Evolutionary conservation across 2,329 filamentous ascomycete genomes (phyloP), one percentile per base, ranked within the genome.

Genomic region (Talaromyces pinophilus): DNA sequence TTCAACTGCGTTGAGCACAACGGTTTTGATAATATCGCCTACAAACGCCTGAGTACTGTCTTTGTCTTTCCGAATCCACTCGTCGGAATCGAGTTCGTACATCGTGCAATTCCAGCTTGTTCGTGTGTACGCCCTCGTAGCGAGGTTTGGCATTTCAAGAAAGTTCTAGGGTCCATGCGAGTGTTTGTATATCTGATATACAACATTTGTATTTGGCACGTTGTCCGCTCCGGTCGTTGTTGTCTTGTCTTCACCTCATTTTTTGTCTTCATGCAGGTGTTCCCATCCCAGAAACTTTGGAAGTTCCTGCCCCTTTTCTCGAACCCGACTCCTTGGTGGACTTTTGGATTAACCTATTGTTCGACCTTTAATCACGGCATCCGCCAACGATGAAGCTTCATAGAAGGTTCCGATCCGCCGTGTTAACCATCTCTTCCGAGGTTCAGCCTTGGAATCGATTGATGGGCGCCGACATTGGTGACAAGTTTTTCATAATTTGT

Each of bases 371-470:
- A 81, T 83, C 83, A 79, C 77, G 83, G 83, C 81, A 84, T 66
- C 77, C 77, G 79, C 84, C 83, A 83, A 67, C 67, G 81, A 82
- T 79, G 81, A 76, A 76, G 80, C 84, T 82, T 81, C 77, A 65
- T 70, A 63, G 74, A 78, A 72, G 77, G 81, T 84, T 83, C 80
- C 76, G 86, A 86, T 85, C 87, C 86, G 83, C 84, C 86, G 85
- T 82, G 86, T 90, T 78, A 90, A 85, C 88, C 84, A 84, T 85
- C 86, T 85, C 83, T 82, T 81, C 80, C 74, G 78, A 80, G 78
- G 80, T 82, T 73, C 68, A 83, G 76, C 81, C 80, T 82, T 78
- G 73, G 77, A 78, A 80, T 83, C 76, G 74, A 83, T 82, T 72
- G 83, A 81, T 84, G 84, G 86, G 82, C 86, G 84, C 85, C 81